These are phyloP conservation scores for Cicer yamashitae DNA, from an alignment of 306 rosid species.

Conservation along the genomic window DNA sequence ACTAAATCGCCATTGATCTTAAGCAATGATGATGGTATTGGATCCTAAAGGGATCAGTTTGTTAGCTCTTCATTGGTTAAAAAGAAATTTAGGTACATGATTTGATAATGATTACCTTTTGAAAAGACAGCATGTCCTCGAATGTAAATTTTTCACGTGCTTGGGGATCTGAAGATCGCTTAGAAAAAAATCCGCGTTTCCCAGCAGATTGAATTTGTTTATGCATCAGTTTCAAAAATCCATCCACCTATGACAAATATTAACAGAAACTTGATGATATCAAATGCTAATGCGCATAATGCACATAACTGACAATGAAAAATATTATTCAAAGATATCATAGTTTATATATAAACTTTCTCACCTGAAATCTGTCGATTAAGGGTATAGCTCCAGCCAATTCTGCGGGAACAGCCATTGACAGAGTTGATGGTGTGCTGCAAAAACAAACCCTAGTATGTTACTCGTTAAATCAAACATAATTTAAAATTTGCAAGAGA, in stretches of 20 bases:
- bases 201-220: slow-evolving; percentile 96
- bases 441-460: slow-evolving; percentile 41
- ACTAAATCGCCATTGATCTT: slow-evolving; percentile 80
- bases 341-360: slow-evolving; percentile 16
- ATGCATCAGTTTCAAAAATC: slow-evolving; percentile 85
- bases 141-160: slow-evolving; percentile 77
- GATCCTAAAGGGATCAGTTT: slow-evolving; percentile 61
- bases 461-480: slow-evolving; percentile 3
- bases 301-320: not conserved
- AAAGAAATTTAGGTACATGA: not conserved
- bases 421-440: slow-evolving; percentile 78
- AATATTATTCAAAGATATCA: not conserved
- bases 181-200: slow-evolving; percentile 89
- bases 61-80: slow-evolving; percentile 25
- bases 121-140: slow-evolving; percentile 96
- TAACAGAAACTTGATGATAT: slow-evolving; percentile 10
- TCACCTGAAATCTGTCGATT: slow-evolving; percentile 87
- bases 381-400: slow-evolving; percentile 92
- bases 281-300: slow-evolving; percentile 24
- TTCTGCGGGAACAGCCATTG: slow-evolving; percentile 82
- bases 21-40: slow-evolving; percentile 87
- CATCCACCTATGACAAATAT: slow-evolving; percentile 73
- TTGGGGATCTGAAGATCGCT: slow-evolving; percentile 80
- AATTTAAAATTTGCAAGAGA: not conserved
- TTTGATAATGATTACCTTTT: slow-evolving; percentile 67